phyloP scores from a whole-genome alignment of 139 green algal species.

The Pseudopediastrum boryanum region DNA sequence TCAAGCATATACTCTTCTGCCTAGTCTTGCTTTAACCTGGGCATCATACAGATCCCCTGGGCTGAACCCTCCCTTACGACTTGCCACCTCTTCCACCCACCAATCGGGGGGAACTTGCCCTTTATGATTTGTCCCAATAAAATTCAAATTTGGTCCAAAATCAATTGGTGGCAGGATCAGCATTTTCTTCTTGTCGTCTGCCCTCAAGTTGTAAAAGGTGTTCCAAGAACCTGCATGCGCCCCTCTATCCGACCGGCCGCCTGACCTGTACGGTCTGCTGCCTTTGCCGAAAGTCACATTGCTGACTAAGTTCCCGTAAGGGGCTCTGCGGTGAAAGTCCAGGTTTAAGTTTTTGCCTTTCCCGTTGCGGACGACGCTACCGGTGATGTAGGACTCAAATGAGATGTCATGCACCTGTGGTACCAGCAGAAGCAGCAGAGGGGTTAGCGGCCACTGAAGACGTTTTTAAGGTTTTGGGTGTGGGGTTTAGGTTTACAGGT shows the following conservation, averaged over 20 bases:
- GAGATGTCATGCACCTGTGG: constrained; percentile 4
- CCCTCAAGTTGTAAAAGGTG: background rate
- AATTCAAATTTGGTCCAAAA: background rate
- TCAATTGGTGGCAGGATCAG: background rate
- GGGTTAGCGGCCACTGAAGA: too few species aligned
- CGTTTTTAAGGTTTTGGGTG: too few species aligned
- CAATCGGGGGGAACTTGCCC: background rate
- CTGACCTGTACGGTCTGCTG: background rate
- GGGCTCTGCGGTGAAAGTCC: constrained; percentile 1
- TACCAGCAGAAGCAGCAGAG: too few species aligned
- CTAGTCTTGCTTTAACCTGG: background rate
- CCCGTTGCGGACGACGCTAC: background rate
- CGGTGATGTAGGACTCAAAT: background rate
- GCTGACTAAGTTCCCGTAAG: background rate
- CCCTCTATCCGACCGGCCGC: background rate
- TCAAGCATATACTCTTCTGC: too few species aligned
- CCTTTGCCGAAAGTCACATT: background rate
- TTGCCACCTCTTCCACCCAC: background rate
- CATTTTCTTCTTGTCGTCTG: background rate
- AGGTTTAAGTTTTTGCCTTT: background rate
- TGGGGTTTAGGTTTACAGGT: too few species aligned
- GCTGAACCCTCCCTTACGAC: background rate
- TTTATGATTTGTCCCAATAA: background rate
- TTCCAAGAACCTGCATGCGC: background rate
- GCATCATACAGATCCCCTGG: background rate